phyloP scores from a whole-genome alignment of 192 early-diverging fungal species.

The Mortierella claussenii region DNA sequence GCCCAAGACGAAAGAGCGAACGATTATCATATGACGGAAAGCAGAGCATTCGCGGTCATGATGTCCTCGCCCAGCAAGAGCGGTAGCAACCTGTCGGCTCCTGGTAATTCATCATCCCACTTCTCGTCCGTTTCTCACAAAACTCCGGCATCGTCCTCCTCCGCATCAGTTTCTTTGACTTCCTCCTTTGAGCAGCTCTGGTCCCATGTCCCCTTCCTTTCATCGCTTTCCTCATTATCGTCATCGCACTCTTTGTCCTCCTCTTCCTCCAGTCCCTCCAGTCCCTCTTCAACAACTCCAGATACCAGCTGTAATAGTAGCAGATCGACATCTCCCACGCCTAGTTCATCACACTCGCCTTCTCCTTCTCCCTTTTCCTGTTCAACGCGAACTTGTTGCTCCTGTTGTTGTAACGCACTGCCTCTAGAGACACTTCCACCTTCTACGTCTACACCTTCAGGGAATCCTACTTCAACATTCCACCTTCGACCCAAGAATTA shows the following conservation, averaged over 20 bases:
- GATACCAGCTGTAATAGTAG: background rate
- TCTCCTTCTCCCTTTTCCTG: constrained; percentile 1
- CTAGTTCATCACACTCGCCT: background rate
- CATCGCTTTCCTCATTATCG: constrained; percentile 3
- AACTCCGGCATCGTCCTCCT: background rate
- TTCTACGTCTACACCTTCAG: background rate
- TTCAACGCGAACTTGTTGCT: constrained; percentile 17
- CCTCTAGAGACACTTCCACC: background rate
- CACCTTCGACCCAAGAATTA: constrained; percentile 52
- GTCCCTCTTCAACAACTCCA: no score
- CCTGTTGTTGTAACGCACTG: constrained; percentile 11
- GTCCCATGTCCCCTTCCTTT: constrained; percentile 26
- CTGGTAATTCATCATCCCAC: background rate
- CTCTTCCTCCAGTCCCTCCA: constrained; percentile 8
- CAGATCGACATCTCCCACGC: constrained; percentile 8
- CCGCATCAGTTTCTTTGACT: constrained; percentile 3
- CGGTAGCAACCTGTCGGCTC: background rate
- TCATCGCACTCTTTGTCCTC: background rate
- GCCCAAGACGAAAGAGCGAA: constrained; percentile 1
- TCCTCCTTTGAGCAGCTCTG: constrained; percentile 11
- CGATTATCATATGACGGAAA: constrained; percentile 53
- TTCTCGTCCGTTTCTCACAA: constrained; percentile 7
- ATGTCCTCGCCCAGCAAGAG: constrained; percentile 12
- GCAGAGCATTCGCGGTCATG: constrained; percentile 48
- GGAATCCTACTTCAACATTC: constrained; percentile 12